Percentiles rank a stretch among this genome's conserved stretches.
phyloP scores from a whole-genome alignment of 371 early-diverging fungal species.

The Chytridium lagenaria region DNA sequence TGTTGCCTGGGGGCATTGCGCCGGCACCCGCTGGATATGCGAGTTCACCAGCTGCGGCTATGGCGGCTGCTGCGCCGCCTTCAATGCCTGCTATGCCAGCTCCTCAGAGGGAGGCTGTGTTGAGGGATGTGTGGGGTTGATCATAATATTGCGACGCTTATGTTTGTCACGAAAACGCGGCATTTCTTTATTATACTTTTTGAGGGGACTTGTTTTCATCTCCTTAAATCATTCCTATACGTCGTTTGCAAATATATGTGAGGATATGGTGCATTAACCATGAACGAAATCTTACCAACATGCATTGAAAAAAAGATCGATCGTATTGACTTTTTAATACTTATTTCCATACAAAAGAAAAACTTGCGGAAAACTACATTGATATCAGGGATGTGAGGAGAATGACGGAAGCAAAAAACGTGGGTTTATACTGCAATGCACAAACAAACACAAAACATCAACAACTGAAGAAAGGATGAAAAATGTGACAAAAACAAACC shows the following conservation, averaged over 20 bases:
- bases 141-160: neutral
- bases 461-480: neutral
- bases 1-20: constrained; percentile 23
- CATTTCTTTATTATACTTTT: neutral
- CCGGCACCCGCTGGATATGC: neutral
- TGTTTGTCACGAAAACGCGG: neutral
- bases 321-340: no score
- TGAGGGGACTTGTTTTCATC: neutral
- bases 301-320: no score
- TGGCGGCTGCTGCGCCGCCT: neutral
- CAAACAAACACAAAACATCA: no score
- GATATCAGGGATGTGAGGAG: no score
- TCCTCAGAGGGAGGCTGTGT: neutral
- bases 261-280: no score
- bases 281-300: no score
- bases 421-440: no score
- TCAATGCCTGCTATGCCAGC: neutral
- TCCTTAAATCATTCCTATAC: no score
- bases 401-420: no score
- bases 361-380: no score
- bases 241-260: no score
- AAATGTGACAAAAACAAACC: neutral
- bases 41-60: neutral
- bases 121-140: constrained; percentile 25
- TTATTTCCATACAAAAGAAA: no score